Evolutionary conservation across 768 basidiomycete genomes (phyloP).

Genomic region (Lactarius sanguifluus): DNA sequence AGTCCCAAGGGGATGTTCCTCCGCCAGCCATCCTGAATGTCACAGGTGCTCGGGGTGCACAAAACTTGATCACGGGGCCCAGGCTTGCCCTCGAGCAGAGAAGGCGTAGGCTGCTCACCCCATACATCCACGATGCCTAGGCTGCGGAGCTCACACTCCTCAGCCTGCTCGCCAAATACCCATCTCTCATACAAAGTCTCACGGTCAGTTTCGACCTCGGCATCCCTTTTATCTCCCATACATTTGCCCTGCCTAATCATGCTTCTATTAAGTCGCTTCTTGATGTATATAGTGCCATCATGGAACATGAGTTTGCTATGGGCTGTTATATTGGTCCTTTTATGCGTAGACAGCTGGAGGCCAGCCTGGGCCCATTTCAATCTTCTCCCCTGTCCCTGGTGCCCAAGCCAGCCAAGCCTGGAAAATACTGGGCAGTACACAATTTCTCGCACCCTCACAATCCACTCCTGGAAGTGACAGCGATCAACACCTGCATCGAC

Average conservation of each 20-base stretch:
- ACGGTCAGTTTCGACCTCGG: slow-evolving; percentile 38
- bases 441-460: slow-evolving; percentile 39
- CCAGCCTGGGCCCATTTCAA: slow-evolving; percentile 41
- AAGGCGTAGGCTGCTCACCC: slow-evolving; percentile 34
- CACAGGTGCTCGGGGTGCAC: slow-evolving; percentile 48
- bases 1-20: no score
- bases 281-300: slow-evolving; percentile 28
- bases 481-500: neutral
- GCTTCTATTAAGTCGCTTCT: slow-evolving; percentile 26
- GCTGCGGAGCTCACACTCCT: slow-evolving; percentile 24
- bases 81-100: slow-evolving; percentile 40
- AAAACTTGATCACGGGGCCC: slow-evolving; percentile 40
- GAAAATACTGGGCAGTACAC: slow-evolving; percentile 40
- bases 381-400: slow-evolving; percentile 22
- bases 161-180: slow-evolving; percentile 31
- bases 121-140: slow-evolving; percentile 39
- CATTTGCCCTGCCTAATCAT: slow-evolving; percentile 38
- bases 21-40: no score
- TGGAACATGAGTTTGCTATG: slow-evolving; percentile 19
- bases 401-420: slow-evolving; percentile 39
- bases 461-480: neutral
- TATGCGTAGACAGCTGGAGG: slow-evolving; percentile 31
- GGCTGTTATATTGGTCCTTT: slow-evolving; percentile 35
- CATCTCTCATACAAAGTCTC: slow-evolving; percentile 32
- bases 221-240: slow-evolving; percentile 36